These are phyloP conservation scores for Pestalotiopsis sp. DNA, from an alignment of 2,329 filamentous ascomycete genomes.

Conservation along the genomic window DNA sequence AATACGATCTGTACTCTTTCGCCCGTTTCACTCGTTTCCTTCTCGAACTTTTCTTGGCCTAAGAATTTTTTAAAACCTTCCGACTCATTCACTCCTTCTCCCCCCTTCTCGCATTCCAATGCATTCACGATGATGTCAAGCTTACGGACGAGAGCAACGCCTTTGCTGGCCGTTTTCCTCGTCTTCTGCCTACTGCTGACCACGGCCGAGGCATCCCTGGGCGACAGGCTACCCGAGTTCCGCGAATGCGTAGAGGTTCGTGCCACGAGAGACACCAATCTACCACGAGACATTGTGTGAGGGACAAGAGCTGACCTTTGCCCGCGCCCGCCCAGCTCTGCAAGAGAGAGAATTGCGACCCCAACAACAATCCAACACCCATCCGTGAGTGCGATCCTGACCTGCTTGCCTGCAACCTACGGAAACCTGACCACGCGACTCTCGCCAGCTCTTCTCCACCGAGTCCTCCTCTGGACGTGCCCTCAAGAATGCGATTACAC, in stretches of 20 bases:
- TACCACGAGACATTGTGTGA: constrained; percentile 7
- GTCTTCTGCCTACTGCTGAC: constrained; percentile 34
- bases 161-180: constrained; percentile 15
- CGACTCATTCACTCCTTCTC: neutral
- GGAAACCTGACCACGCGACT: constrained; percentile 13
- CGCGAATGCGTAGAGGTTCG: constrained; percentile 80
- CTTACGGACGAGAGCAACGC: constrained; percentile 11
- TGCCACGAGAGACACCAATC: constrained; percentile 12
- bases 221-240: constrained; percentile 88
- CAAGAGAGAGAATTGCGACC: constrained; percentile 75
- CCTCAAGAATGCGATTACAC: constrained; percentile 95
- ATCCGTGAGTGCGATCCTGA: constrained; percentile 65
- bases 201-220: constrained; percentile 70
- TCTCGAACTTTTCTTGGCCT: neutral
- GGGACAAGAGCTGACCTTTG: constrained; percentile 14
- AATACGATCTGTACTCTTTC: neutral
- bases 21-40: neutral
- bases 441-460: constrained; percentile 74
- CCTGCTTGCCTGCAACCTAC: neutral
- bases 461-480: constrained; percentile 90
- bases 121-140: constrained; percentile 14
- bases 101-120: neutral
- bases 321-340: constrained; percentile 65
- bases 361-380: constrained; percentile 57
- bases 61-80: neutral